Conservation (phyloP, 345 rosid genomes). For the Noccaea bulbosa region DNA sequence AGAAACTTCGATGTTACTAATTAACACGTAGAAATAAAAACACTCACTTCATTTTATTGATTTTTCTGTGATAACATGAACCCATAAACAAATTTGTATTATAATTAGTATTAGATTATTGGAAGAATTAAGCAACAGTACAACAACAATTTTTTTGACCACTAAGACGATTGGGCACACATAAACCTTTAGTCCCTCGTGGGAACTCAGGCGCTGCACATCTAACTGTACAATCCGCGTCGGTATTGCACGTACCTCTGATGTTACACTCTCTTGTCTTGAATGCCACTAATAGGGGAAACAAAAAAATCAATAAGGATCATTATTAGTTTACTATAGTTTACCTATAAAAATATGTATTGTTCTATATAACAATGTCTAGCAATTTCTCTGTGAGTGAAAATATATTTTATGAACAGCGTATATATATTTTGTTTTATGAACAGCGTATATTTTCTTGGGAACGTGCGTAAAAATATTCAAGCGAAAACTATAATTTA, state of each 20-base stretch:
- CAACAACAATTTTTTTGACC: constrained; percentile 7
- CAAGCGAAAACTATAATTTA: not conserved
- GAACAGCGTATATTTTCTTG: not conserved
- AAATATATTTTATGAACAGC: not conserved
- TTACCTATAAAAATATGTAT: not conserved
- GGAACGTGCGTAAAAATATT: not conserved
- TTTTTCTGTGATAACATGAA: not conserved
- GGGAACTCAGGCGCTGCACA: constrained; percentile 8
- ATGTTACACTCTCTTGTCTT: not conserved
- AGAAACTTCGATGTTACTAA: not conserved
- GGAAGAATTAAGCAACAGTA: not conserved
- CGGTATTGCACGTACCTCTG: not conserved
- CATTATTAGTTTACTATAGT: not conserved
- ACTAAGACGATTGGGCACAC: not conserved
- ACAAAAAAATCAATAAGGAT: not conserved
- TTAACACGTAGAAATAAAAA: not conserved
- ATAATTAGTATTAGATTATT: not conserved
- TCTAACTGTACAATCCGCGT: not conserved
- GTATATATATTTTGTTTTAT: not conserved
- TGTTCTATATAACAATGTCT: not conserved
- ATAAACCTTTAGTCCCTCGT: not conserved
- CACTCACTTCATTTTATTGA: not conserved
- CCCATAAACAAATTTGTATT: not conserved
- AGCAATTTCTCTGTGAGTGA: not conserved
- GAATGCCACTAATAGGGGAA: not conserved